A percentile compares a stretch with the other conserved stretches of the same genome.
Evolutionary conservation across 163 green algal genomes (phyloP).

Genomic region (Chloromonas sp.): DNA sequence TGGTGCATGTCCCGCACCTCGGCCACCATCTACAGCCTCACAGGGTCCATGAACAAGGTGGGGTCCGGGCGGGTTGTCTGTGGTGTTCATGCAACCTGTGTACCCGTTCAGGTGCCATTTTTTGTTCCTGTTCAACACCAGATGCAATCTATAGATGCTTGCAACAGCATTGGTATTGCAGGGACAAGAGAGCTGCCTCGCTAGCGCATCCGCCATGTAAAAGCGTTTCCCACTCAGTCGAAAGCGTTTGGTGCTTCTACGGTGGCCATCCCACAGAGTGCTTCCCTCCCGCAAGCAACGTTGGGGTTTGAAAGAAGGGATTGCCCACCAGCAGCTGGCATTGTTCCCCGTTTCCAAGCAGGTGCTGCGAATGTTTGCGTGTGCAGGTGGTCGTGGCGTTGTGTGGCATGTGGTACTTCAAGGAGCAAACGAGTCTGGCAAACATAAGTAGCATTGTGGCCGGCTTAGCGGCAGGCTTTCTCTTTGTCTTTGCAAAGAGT

Average conservation of each 20-base stretch:
- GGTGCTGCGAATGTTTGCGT: no score
- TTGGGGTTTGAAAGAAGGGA: no score
- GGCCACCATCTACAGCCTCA: slow-evolving; percentile 67
- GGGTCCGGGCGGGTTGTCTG: slow-evolving; percentile 11
- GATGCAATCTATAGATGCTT: neutral
- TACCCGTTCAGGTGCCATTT: neutral
- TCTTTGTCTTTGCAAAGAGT: slow-evolving; percentile 73
- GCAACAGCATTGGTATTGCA: neutral
- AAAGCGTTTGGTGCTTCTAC: no score
- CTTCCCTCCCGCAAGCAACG: no score
- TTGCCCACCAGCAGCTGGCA: no score
- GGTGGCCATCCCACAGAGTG: no score
- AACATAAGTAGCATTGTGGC: slow-evolving; percentile 64
- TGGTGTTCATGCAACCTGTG: neutral
- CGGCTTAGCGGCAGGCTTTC: slow-evolving; percentile 57
- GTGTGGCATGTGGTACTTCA: slow-evolving; percentile 34
- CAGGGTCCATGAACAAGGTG: slow-evolving; percentile 78
- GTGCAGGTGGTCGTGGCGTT: slow-evolving; percentile 62
- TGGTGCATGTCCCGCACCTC: slow-evolving; percentile 79
- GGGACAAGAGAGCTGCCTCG: no score
- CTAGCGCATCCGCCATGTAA: no score
- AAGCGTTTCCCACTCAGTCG: no score
- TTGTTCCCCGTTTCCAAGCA: no score
- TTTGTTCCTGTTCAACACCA: neutral
- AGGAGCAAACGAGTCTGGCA: slow-evolving; percentile 31